These are phyloP conservation scores for Aureobasidium melanogenum DNA, from an alignment of 2,329 filamentous ascomycete genomes.

Conservation along the genomic window DNA sequence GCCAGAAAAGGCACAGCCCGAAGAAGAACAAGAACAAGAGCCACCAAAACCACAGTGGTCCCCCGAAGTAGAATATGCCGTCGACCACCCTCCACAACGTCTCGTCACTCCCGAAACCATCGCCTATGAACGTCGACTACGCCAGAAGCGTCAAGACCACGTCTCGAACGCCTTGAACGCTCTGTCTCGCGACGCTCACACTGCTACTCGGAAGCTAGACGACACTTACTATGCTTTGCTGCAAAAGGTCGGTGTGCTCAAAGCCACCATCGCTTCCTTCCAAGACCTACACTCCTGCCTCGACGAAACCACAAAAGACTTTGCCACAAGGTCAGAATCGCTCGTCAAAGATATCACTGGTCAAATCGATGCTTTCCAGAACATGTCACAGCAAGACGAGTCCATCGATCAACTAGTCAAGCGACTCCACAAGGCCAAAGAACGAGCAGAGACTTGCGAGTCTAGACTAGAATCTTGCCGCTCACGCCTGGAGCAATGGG, in stretches of 20 bases:
- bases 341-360: constrained; percentile 66
- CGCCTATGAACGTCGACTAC: constrained; percentile 27
- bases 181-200: constrained; percentile 52
- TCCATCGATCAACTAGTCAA: constrained; percentile 54
- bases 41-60: background rate
- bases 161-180: constrained; percentile 31
- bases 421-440: constrained; percentile 52
- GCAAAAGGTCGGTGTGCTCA: constrained; percentile 57
- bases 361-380: constrained; percentile 41
- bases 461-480: constrained; percentile 56
- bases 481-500: constrained; percentile 57
- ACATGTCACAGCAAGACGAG: constrained; percentile 56
- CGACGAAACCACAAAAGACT: constrained; percentile 48
- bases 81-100: constrained; percentile 5
- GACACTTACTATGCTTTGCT: constrained; percentile 66
- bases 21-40: background rate
- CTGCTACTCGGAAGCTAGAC: constrained; percentile 58
- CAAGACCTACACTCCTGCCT: constrained; percentile 59
- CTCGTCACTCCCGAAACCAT: constrained; percentile 30
- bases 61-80: constrained; percentile 8
- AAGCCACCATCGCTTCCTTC: constrained; percentile 54
- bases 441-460: constrained; percentile 51
- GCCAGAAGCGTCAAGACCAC: constrained; percentile 31
- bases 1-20: background rate
- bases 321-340: constrained; percentile 55